phyloP scores from a whole-genome alignment of 164 flowering plant species.

The Vitis rupestris region DNA sequence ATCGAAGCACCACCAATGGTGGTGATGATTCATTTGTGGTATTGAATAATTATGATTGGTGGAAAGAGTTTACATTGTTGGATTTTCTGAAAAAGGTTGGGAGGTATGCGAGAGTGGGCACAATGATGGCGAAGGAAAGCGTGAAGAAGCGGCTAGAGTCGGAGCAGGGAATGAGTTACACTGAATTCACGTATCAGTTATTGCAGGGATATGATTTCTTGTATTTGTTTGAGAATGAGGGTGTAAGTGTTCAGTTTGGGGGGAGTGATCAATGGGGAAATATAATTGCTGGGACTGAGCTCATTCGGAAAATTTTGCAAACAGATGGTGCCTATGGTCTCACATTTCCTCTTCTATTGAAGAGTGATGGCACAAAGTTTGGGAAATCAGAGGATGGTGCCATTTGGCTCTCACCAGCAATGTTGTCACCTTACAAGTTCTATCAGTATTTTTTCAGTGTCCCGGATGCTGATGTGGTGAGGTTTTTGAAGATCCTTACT shows the following conservation, averaged over 20 bases:
- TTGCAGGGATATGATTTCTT: slow-evolving; percentile 70
- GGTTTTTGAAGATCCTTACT: slow-evolving; percentile 71
- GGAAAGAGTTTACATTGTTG: slow-evolving; percentile 64
- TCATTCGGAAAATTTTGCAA: slow-evolving; percentile 59
- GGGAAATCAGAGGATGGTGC: slow-evolving; percentile 91
- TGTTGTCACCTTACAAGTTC: slow-evolving; percentile 76
- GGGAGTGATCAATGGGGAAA: slow-evolving; percentile 95
- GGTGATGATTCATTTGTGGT: slow-evolving; percentile 23
- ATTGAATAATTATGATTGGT: slow-evolving; percentile 82
- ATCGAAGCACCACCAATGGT: not conserved
- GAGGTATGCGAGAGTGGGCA: slow-evolving; percentile 62
- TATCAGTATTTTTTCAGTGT: slow-evolving; percentile 83
- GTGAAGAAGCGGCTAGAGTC: slow-evolving; percentile 63
- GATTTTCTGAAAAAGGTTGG: slow-evolving; percentile 69
- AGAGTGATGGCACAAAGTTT: slow-evolving; percentile 84
- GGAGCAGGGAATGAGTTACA: slow-evolving; percentile 66
- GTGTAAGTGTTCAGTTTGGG: slow-evolving; percentile 76
- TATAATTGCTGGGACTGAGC: slow-evolving; percentile 83
- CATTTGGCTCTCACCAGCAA: slow-evolving; percentile 65
- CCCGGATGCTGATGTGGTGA: slow-evolving; percentile 72
- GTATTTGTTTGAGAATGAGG: slow-evolving; percentile 45
- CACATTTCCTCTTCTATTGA: slow-evolving; percentile 79
- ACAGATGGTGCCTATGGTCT: slow-evolving; percentile 65
- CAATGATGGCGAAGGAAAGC: slow-evolving; percentile 65
- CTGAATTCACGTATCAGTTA: slow-evolving; percentile 80